Evolutionary conservation across 1,139 yeast genomes (phyloP), one percentile per base, ranked within the genome.

Genomic region (Geotrichum candidum): DNA sequence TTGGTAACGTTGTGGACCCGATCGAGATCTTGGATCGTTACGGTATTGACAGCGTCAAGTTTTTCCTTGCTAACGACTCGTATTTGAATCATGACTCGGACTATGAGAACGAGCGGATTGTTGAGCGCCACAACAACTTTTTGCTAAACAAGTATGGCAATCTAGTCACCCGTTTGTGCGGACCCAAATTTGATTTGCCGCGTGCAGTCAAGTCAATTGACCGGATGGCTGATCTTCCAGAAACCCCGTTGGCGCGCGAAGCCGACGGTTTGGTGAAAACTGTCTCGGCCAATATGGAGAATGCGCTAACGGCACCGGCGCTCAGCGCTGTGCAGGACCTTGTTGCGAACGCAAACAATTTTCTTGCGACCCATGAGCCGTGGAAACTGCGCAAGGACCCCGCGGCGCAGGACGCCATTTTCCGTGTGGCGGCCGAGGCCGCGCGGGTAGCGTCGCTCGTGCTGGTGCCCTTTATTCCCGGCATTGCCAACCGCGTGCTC

Each of bases 1-100:
- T 87, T 63, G 97, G 98, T 0, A 94, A 94, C 72, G 98, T 94
- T n/a, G 96, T 94, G 10, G 97, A 95, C 70, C 99, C 99, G 0
- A 71, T 87, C 27, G 82, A 78, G 22, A 80, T 87, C 31, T 77
- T 84, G 25, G 78, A 82, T 0, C 73, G 78, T 61, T 72, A 70
- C 54, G 96, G 92, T 0, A 76, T 82, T 23, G 98, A 92, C 73
- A 77, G 90, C 0, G 77, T 90, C 53, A 78, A 97, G 65, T 86
- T 89, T 74, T 91, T 87, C 71, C 76, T 94, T 64, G 81, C 87
- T 73, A 90, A 87, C 68, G 86, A 87, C 71, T 88, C 96, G 1
- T 85, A 85, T 59, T 76, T 92, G 53, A 87, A 83, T 53, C 80
- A 82, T 54, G 99, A 94, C 74, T 84, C 92, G 65, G 92, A 91